These are phyloP conservation scores for Kernera saxatilis DNA, from an alignment of 345 rosid genomes.

Conservation along the genomic window DNA sequence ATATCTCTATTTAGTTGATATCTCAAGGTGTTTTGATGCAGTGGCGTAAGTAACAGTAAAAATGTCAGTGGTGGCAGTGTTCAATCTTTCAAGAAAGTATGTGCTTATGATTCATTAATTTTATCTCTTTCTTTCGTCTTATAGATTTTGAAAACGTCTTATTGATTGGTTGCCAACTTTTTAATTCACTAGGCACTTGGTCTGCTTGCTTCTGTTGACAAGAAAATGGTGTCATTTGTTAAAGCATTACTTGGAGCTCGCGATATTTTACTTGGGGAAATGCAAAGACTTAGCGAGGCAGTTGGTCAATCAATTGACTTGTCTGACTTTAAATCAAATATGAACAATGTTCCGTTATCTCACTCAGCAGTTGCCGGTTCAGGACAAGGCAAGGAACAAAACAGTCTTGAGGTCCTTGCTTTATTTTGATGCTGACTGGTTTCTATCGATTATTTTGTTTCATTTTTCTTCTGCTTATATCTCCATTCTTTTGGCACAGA, in stretches of 20 bases:
- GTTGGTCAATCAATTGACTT: constrained; percentile 47
- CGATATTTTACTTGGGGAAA: constrained; percentile 53
- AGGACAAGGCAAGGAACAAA: constrained; percentile 58
- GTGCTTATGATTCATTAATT: constrained; percentile 6
- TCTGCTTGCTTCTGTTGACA: constrained; percentile 39
- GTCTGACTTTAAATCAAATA: constrained; percentile 46
- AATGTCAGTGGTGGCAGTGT: constrained; percentile 38
- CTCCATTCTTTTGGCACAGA: constrained; percentile 41
- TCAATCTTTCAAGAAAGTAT: constrained; percentile 54
- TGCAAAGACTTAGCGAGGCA: constrained; percentile 59
- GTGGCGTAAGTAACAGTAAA: constrained; percentile 33
- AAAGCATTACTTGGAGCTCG: constrained; percentile 71
- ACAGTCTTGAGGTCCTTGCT: constrained; percentile 74
- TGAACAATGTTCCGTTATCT: constrained; percentile 42
- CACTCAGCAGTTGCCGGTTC: constrained; percentile 39
- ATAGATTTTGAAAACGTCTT: background rate
- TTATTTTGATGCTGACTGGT: constrained; percentile 26
- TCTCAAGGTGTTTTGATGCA: constrained; percentile 36
- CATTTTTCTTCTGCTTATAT: background rate
- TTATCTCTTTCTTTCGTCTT: background rate
- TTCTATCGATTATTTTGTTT: background rate
- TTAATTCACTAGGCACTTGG: constrained; percentile 46
- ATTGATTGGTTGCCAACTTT: constrained; percentile 22
- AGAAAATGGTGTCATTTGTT: constrained; percentile 43
- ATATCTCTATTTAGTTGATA: constrained; percentile 8